A percentile compares a stretch with the other conserved stretches of the same genome.
These are phyloP conservation scores for Zanthoxylum bungeanum DNA, from an alignment of 345 rosid species.

Conservation along the genomic window DNA sequence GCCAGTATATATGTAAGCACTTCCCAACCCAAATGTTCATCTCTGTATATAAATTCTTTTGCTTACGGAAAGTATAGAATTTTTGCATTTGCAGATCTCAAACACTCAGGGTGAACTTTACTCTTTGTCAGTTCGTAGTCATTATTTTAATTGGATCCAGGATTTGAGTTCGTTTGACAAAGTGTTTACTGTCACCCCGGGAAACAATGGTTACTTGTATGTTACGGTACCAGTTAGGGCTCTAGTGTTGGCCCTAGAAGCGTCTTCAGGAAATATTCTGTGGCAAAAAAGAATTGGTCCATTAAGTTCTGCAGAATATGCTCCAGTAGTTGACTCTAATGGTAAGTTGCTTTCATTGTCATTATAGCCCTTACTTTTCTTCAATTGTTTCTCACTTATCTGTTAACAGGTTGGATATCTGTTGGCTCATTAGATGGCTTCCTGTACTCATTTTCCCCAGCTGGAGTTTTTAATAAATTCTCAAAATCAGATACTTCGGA, in stretches of 20 bases:
- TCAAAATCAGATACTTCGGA: slow-evolving; percentile 33
- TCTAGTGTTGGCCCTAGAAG: slow-evolving; percentile 57
- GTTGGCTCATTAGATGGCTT: slow-evolving; percentile 82
- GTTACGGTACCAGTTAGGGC: slow-evolving; percentile 51
- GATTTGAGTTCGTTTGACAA: slow-evolving; percentile 63
- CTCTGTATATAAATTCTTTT: background rate
- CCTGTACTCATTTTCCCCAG: slow-evolving; percentile 71
- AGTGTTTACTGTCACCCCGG: slow-evolving; percentile 57
- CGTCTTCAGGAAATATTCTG: slow-evolving; percentile 56
- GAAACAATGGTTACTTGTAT: slow-evolving; percentile 72
- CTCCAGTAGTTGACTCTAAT: slow-evolving; percentile 61
- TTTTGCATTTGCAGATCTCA: slow-evolving; percentile 50
- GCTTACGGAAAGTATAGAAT: background rate
- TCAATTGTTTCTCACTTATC: background rate
- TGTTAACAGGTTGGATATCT: slow-evolving; percentile 63
- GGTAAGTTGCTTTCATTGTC: slow-evolving; percentile 31
- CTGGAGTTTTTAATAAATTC: slow-evolving; percentile 57
- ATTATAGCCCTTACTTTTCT: background rate
- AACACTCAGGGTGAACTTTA: slow-evolving; percentile 76
- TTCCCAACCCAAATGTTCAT: slow-evolving; percentile 2
- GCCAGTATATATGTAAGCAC: slow-evolving; percentile 66
- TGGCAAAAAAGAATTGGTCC: slow-evolving; percentile 78
- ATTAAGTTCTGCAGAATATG: slow-evolving; percentile 37
- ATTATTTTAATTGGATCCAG: slow-evolving; percentile 67
- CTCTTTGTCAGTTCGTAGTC: slow-evolving; percentile 62